Conservation (phyloP, 495 filamentous ascomycete genomes). For the Penicillium nucicola region DNA sequence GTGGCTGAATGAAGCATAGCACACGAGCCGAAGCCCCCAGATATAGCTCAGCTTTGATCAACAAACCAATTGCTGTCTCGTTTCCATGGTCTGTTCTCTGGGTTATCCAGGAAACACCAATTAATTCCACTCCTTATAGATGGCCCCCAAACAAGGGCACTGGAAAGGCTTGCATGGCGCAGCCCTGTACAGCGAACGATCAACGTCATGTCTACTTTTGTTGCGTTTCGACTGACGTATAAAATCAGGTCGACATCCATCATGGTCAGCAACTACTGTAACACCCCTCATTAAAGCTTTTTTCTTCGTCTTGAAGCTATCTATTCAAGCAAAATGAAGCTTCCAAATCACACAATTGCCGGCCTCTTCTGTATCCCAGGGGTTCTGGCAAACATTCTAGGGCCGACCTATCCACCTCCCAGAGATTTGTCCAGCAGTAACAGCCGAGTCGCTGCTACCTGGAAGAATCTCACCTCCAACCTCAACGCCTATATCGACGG, state of each 20-base stretch:
- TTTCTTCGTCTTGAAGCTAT: background rate
- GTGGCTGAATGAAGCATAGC: background rate
- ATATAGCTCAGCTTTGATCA: background rate
- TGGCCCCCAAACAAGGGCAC: background rate
- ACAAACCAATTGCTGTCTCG: background rate
- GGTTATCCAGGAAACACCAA: background rate
- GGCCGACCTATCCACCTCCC: conserved; percentile 35
- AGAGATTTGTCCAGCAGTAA: conserved; percentile 30
- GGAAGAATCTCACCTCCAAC: conserved; percentile 36
- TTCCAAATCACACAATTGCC: background rate
- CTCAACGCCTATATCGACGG: conserved; percentile 13
- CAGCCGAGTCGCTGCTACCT: conserved; percentile 34
- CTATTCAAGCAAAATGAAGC: background rate
- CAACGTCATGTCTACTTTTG: background rate
- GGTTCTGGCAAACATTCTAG: conserved; percentile 28
- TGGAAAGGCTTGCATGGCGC: background rate
- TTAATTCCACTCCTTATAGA: background rate
- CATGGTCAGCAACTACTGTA: background rate
- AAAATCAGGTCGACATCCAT: background rate
- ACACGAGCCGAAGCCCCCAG: background rate
- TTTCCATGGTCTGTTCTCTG: background rate
- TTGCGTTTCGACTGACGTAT: background rate
- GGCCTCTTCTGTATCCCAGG: conserved; percentile 4
- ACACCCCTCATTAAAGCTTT: background rate
- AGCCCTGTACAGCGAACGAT: background rate